Conservation (phyloP, 2,329 filamentous ascomycete species). For the Botrytis cinerea region DNA sequence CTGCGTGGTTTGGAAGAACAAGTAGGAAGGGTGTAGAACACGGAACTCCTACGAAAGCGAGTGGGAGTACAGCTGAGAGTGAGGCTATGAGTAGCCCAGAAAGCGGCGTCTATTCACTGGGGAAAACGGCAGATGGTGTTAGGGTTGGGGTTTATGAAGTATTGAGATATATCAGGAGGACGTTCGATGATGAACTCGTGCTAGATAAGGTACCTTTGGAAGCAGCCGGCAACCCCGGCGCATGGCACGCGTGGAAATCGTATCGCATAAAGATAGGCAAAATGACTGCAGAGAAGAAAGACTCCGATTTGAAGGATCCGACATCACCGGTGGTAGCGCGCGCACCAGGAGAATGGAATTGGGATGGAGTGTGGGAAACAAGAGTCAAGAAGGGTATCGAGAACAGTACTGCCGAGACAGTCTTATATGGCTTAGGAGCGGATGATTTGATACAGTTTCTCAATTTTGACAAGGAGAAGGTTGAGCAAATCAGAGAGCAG, state of each 20-base stretch:
- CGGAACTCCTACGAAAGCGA: constrained; percentile 34
- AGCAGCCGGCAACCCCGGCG: constrained; percentile 84
- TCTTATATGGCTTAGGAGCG: constrained; percentile 69
- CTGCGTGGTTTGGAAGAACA: constrained; percentile 77
- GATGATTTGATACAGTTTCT: constrained; percentile 77
- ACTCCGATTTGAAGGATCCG: constrained; percentile 1
- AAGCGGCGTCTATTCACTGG: constrained; percentile 16
- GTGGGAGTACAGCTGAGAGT: constrained; percentile 30
- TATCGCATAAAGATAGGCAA: constrained; percentile 56
- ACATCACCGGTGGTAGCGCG: constrained; percentile 38
- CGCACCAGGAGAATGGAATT: constrained; percentile 87
- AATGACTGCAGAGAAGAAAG: constrained; percentile 28
- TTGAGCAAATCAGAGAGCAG: constrained; percentile 60
- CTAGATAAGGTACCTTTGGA: constrained; percentile 78
- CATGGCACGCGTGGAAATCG: constrained; percentile 90
- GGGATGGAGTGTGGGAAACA: constrained; percentile 96
- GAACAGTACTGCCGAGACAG: constrained; percentile 74
- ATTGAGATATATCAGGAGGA: constrained; percentile 76
- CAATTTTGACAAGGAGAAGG: constrained; percentile 60
- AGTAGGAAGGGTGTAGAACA: constrained; percentile 34
- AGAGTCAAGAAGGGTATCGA: constrained; percentile 79
- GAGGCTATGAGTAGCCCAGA: constrained; percentile 26
- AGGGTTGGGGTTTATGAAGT: constrained; percentile 62
- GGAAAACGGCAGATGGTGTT: constrained; percentile 20
- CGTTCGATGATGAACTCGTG: constrained; percentile 76